A percentile compares a stretch with the other conserved stretches of the same genome.
phyloP scores from a whole-genome alignment of 495 filamentous ascomycete species.

The Astrothelium subdiscretum region DNA sequence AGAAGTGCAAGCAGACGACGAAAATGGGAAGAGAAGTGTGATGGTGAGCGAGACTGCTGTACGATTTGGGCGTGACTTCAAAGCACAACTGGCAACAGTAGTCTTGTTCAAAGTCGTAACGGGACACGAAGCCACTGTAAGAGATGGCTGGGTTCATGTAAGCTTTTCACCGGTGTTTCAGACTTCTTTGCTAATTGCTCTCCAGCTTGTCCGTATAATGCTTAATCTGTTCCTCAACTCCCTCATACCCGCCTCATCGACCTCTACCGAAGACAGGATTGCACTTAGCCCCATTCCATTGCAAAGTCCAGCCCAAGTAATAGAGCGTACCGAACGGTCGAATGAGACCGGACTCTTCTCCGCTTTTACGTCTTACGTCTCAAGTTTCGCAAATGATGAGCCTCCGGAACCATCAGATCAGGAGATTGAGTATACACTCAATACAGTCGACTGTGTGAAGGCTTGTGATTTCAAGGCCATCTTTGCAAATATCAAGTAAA shows the following conservation, averaged over 20 bases:
- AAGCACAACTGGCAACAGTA: conserved; percentile 84
- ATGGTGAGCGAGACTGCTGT: conserved; percentile 99
- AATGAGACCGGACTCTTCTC: conserved; percentile 79
- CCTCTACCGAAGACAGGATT: conserved; percentile 54
- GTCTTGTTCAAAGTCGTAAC: conserved; percentile 84
- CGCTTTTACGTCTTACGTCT: conserved; percentile 88
- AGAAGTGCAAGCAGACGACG: conserved; percentile 63
- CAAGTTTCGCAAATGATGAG: conserved; percentile 96
- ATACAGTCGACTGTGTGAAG: conserved; percentile 88
- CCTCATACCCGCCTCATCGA: conserved; percentile 75
- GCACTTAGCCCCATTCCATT: conserved; percentile 77
- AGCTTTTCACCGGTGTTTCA: conserved; percentile 23
- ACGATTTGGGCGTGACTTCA: conserved; percentile 87
- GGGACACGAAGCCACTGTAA: conserved; percentile 66
- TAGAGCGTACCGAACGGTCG: conserved; percentile 69
- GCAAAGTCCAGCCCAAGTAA: conserved; percentile 82
- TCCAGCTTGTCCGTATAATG: conserved; percentile 75
- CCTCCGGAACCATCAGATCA: conserved; percentile 95
- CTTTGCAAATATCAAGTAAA: conserved; percentile 73
- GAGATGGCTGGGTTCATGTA: conserved; percentile 73
- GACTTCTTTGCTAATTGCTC: conserved; percentile 17
- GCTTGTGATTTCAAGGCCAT: conserved; percentile 76
- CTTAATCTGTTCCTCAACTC: conserved; percentile 95
- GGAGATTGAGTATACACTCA: conserved; percentile 88
- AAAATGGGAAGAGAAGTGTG: conserved; percentile 65